Base-by-base conservation (phyloP, 805 yeast species). In the Lachancea cidri region DNA sequence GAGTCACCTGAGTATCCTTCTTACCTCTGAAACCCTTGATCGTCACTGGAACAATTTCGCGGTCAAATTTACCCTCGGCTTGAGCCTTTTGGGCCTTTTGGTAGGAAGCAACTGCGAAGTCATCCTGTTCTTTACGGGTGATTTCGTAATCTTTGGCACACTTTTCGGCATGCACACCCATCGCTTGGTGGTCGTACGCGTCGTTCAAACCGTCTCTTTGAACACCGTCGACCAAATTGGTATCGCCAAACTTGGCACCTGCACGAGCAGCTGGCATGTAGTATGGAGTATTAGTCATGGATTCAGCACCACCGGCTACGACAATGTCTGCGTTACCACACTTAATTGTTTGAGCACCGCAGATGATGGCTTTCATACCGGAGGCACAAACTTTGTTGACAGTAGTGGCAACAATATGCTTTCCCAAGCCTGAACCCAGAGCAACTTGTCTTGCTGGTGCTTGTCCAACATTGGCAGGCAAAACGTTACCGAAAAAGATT, bases 401-500 rank as follows among this genome's bases (percentile, higher is more conserved):
- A 30, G 97, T 84, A 41, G 96, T 77, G 44, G 96, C 95, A 36
- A 87, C 83, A 41, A 86, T 80, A 46, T 77, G 71, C 50, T 83
- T 79, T 38, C 86, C 79, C 39, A 93, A 74, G 13, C 98, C 98
- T 15, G 98, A 83, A 58, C 81, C 83, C 51, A 91, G 59, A 13
- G 96, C 96, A 43, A 91, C 98, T 70, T 91, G 98, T 69, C 98
- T 83, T 27, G 98, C 98, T 33, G 98, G 98, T 44, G 91, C 88
- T 70, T 91, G 98, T 48, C 98, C 98, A 46, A 86, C 81, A 57
- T 86, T 86, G 49, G 97, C 98, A 58, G 85, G 86, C 58, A 87
- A 67, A 37, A 88, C 98, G 58, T 87, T 85, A 58, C 98, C 98
- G 63, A 88, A 88, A 58, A 84, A 75, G 60, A 91, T 80, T 67